Conservation (phyloP, 192 early-diverging fungal species). For the Oehlia diaphana region DNA sequence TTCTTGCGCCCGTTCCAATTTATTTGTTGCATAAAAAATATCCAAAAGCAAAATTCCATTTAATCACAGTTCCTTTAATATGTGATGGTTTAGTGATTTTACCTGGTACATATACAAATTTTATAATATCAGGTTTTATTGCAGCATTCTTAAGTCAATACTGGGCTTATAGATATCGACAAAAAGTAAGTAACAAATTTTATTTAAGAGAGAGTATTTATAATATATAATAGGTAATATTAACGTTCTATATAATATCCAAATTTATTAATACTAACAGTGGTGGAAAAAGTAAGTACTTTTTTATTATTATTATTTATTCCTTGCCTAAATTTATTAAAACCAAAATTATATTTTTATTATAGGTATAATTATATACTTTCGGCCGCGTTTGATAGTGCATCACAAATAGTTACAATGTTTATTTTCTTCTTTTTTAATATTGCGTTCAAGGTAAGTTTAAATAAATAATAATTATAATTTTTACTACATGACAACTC, state of each 20-base stretch:
- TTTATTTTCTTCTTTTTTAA: slow-evolving; percentile 52
- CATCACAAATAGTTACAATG: slow-evolving; percentile 47
- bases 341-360: neutral
- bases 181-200: neutral
- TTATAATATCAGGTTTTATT: slow-evolving; percentile 26
- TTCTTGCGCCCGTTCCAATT: slow-evolving; percentile 35
- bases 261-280: neutral
- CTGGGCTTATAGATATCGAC: neutral
- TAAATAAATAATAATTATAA: neutral
- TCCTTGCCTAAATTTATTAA: too few species aligned
- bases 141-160: slow-evolving; percentile 14
- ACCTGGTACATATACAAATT: slow-evolving; percentile 27
- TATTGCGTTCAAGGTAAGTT: slow-evolving; percentile 40
- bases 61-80: slow-evolving; percentile 25
- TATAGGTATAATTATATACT: slow-evolving; percentile 71
- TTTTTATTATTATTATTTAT: too few species aligned
- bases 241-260: neutral
- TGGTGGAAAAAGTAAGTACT: slow-evolving; percentile 28
- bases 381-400: slow-evolving; percentile 64
- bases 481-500: too few species aligned
- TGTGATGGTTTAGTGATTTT: slow-evolving; percentile 16
- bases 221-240: neutral
- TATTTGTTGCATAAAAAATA: slow-evolving; percentile 45
- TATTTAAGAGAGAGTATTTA: neutral
- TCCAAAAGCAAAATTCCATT: slow-evolving; percentile 43